Percentiles rank a stretch among this genome's conserved stretches.
These are phyloP conservation scores for Triticum timopheevii DNA, from an alignment of 176 grass and related monocot genomes.

Conservation along the genomic window DNA sequence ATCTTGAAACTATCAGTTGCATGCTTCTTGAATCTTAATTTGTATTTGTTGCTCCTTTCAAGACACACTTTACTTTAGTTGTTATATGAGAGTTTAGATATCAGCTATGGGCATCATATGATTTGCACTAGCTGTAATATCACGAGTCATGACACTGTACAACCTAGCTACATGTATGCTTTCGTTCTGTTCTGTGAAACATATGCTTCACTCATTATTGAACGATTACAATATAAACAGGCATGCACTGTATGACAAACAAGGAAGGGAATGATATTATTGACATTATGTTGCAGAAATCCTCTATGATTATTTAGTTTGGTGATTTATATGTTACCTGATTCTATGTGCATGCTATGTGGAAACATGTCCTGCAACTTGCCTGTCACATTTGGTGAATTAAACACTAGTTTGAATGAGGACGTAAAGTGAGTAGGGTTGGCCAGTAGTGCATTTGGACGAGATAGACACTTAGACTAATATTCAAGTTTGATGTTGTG, in stretches of 20 bases:
- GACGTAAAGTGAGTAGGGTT: not conserved
- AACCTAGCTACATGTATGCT: not conserved
- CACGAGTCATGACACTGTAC: not conserved
- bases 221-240: not conserved
- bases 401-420: not conserved
- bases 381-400: not conserved
- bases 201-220: not conserved
- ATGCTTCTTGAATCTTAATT: constrained; percentile 16
- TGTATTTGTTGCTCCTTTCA: not conserved
- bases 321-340: not conserved
- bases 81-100: no score
- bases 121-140: no score
- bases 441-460: not conserved
- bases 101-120: no score
- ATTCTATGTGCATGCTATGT: not conserved
- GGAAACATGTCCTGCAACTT: constrained; percentile 8
- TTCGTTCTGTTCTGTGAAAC: not conserved
- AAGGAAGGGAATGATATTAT: not conserved
- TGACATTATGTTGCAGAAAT: not conserved
- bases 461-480: not conserved
- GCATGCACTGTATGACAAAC: not conserved
- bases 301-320: not conserved
- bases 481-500: not conserved
- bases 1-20: constrained; percentile 19
- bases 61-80: not conserved